Conservation (phyloP, 2,329 filamentous ascomycete genomes). For the Colletotrichum camelliae region DNA sequence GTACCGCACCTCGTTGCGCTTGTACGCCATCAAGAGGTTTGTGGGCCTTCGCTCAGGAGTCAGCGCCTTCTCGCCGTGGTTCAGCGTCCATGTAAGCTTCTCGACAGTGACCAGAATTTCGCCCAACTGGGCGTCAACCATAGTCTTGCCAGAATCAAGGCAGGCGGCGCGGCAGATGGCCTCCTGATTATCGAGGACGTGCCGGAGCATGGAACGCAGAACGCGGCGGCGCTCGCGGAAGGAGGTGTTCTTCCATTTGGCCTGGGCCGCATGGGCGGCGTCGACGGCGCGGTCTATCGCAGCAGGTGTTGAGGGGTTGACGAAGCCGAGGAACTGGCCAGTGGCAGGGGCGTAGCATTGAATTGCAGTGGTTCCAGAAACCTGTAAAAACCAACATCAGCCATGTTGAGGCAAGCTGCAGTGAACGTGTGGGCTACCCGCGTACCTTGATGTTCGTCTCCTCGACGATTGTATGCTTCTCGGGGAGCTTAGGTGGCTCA, state of each 20-base stretch:
- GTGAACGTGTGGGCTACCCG: background rate
- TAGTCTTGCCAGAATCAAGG: constrained; percentile 94
- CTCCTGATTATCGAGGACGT: constrained; percentile 88
- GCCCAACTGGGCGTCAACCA: constrained; percentile 90
- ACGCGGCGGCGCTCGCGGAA: constrained; percentile 81
- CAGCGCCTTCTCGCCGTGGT: constrained; percentile 86
- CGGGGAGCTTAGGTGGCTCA: constrained; percentile 64
- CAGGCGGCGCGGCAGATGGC: constrained; percentile 85
- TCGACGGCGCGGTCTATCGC: constrained; percentile 82
- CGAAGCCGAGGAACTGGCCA: constrained; percentile 78
- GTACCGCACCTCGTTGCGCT: constrained; percentile 87
- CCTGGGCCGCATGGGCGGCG: constrained; percentile 76
- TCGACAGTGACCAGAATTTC: constrained; percentile 94
- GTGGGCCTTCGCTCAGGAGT: constrained; percentile 76
- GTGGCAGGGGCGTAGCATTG: constrained; percentile 92
- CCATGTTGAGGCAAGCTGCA: background rate
- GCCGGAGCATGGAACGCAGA: constrained; percentile 79
- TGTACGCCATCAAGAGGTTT: constrained; percentile 94
- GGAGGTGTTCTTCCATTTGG: constrained; percentile 76
- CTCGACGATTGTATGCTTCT: constrained; percentile 62
- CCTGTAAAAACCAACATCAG: constrained; percentile 33
- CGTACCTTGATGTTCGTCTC: constrained; percentile 64
- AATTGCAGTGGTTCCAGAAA: constrained; percentile 70
- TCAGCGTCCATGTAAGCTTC: constrained; percentile 93
- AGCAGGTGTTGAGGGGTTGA: constrained; percentile 77